Evolutionary conservation across 2,329 filamentous ascomycete species (phyloP), one percentile per base, ranked within the genome.

Genomic region (Fusarium heterosporum): DNA sequence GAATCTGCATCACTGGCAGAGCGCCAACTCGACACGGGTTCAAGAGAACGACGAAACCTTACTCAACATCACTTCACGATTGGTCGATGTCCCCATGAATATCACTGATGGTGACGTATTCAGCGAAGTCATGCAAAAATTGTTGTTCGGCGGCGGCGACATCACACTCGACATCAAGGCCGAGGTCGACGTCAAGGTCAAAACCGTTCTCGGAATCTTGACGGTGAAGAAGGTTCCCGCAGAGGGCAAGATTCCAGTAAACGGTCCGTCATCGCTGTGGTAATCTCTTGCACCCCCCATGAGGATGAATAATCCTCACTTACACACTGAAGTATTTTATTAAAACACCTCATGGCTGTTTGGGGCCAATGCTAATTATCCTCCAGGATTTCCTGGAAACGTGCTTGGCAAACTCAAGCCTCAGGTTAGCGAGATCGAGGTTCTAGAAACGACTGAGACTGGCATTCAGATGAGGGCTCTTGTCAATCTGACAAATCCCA

Each of bases 401-500:
- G 80, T 81, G 16, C 69, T 88, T 45, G 77, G 76, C 47, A 77
- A 77, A 34, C 79, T 84, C 63, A 81, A 76, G 61, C 92, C 93
- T 16, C 85, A 89, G 70, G 82, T 97, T 58, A 88, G 88, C 55
- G 88, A 90, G 62, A 79, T 98, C 34, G 85, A 85, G 66, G 87
- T 98, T 56, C 75, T 91, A 39, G 87, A 91, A 55, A 96, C 93
- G 0, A 90, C 90, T 2, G 81, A 85, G 34, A 87, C 88, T 4
- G 91, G 91, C 5, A 82, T 97, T 45, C 87, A 85, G 19, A 80
- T 98, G 34, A 83, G 89, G 72, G 91, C 92, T 14, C 79, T 83
- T 38, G 84, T 97, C 72, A 97, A 96, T 74, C 84, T 97, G 61
- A 96, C 92, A 6, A 99, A 99, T 73, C 94, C 95, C 2, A 97